Evolutionary conservation across 495 filamentous ascomycete species (phyloP), one percentile per base, ranked within the genome.

Genomic region (Penicillium longicatenatum): DNA sequence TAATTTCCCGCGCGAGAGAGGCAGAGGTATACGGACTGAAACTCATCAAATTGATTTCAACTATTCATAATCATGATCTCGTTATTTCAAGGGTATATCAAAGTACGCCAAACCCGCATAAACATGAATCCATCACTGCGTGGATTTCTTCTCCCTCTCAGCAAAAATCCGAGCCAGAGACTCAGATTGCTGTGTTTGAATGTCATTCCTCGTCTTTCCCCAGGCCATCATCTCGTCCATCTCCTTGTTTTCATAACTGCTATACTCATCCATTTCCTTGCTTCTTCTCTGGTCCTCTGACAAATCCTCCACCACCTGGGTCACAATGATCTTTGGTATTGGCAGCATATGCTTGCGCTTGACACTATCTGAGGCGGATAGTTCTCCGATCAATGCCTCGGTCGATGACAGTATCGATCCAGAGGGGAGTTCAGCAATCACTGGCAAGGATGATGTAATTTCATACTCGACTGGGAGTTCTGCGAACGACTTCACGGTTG

Each of bases 251-350:
- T 56, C 56, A 42, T 53, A 19, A 14, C 14, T 44, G 14, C 12
- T 12, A 14, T 42, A 37, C 3, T 47, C 43, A n/a, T 43, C 44
- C 19, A 37, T 30, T 21, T 37, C 16, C 44, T n/a, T 53, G 49
- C 24, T 50, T 46, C 31, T 31, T 48, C 3, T 24, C 12, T 48
- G 31, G 11, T 39, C 35, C 43, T 16, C 26, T 11, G 31, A 52
- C 8, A 51, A 30, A 12, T 54, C 53, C 17, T 50, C 53, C 0
- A 57, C 45, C 4, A 44, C 19, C 19, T 57, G 46, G 2, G 62
- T 60, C 8, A 64, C 55, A 31, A 58, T 58, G 8, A 63, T 57
- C 24, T 50, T 63, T 2, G 60, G 60, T 24, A 58, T 33, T 43
- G 26, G 48, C 29, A n/a, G 26, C 19, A 37, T 35, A 8, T 6